These are phyloP conservation scores for Aegilops bicornis DNA, from an alignment of 176 grass and related monocot species.

Conservation along the genomic window DNA sequence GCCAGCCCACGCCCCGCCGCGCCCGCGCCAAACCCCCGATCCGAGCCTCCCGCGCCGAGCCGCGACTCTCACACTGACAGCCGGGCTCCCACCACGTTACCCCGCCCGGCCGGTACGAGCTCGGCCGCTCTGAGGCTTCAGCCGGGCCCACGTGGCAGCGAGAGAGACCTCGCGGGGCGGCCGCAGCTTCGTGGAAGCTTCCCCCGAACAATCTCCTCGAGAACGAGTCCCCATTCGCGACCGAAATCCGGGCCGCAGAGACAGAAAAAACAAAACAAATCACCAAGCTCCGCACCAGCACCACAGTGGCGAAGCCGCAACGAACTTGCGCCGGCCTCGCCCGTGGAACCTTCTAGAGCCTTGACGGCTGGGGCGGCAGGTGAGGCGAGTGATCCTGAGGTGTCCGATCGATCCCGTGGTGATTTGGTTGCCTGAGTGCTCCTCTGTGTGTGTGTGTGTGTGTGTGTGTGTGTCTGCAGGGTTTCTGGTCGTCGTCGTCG, in stretches of 20 bases:
- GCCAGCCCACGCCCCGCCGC: constrained; percentile 1
- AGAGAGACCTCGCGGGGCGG: neutral
- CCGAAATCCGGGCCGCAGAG: constrained; percentile 27
- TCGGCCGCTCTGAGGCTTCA: too few relatives aligned
- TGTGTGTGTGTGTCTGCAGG: neutral
- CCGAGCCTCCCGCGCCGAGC: neutral
- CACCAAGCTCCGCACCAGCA: neutral
- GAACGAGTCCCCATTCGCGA: constrained; percentile 39
- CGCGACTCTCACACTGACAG: neutral
- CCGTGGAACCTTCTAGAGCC: constrained; percentile 20
- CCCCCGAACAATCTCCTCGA: constrained; percentile 19
- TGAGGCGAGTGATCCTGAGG: neutral
- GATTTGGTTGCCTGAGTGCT: neutral
- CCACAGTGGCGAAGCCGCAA: neutral
- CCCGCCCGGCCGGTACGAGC: neutral
- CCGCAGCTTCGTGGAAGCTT: constrained; percentile 48
- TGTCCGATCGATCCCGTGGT: neutral
- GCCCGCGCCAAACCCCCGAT: constrained; percentile 36
- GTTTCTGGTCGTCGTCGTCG: neutral
- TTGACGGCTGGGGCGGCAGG: neutral
- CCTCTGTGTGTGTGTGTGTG: too few relatives aligned
- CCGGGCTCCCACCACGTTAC: constrained; percentile 22
- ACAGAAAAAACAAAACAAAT: neutral
- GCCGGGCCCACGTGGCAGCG: constrained; percentile 35
- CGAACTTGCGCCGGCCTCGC: neutral